Base-by-base conservation (phyloP, 495 filamentous ascomycete species). In the Talaromyces stipitatus region DNA sequence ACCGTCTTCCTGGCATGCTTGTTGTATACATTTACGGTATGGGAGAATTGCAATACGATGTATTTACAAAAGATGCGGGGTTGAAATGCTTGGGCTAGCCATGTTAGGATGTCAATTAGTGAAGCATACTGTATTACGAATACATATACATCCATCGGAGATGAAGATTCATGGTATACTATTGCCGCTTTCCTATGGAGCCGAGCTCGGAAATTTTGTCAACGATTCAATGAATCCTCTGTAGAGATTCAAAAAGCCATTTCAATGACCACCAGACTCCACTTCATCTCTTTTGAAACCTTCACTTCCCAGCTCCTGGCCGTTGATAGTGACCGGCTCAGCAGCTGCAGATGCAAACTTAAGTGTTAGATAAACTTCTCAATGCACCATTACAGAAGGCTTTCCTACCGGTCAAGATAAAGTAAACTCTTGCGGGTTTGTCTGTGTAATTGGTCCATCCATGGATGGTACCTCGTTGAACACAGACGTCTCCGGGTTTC, bases 391-490 rank as follows among this genome's bases (percentile, higher is more conserved):
- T 48, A 7, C 11, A 2, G 1, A 48, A 3, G 3, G 20, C 12
- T 6, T 2, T 9, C 45, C 22, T 48, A 55, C 54, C 54, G 6
- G 54, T 55, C 32, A 55, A 28, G 23, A 55, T 41, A 45, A 55
- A 55, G 38, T 60, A 60, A 8, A 60, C 29, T 16, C 58, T 11
- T 29, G 58, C 58, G 24, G 58, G 52, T n/a, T 50, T 60, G 43
- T 56, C 41, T 2, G 53, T 29, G 20, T 41, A 33, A 52, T 86
- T 87, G 18, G 71, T 74, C 84, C 84, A 87, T 24, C 75, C 75
- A 62, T 90, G 86, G 67, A 82, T 83, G 2, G 85, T 88, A 0
- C 74, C 85, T 52, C 86, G 63, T 69, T 89, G 85, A 23, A 88
- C 77, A 10, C 75, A 76, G 8, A 86, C 70, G 62, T 90, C 85